These are phyloP conservation scores for Phytophthora sp. DNA, from an alignment of 352 stramenopile species.

Conservation along the genomic window DNA sequence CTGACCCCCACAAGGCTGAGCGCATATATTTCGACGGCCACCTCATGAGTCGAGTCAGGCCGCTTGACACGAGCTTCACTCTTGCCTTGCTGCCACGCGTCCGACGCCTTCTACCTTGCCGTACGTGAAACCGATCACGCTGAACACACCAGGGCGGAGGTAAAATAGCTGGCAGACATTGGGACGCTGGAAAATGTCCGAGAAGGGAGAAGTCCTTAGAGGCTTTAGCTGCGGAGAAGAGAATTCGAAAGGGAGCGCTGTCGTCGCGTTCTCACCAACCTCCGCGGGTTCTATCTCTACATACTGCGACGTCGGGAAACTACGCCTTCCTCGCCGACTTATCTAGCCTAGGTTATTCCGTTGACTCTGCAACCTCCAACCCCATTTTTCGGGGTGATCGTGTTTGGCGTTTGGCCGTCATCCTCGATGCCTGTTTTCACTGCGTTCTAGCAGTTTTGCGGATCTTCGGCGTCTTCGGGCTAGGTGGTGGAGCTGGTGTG, in stretches of 20 bases:
- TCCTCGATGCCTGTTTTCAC: too few relatives aligned
- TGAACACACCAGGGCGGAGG: neutral
- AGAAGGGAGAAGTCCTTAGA: neutral
- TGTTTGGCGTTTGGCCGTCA: too few relatives aligned
- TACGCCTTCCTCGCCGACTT: neutral
- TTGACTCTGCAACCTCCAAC: neutral
- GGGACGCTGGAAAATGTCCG: neutral
- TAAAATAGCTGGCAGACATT: slow-evolving; percentile 13
- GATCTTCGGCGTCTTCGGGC: too few relatives aligned
- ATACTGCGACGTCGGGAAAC: neutral
- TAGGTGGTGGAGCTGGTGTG: too few relatives aligned
- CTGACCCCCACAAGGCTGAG: slow-evolving; percentile 5
- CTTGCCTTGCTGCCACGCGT: neutral
- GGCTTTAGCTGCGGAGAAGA: slow-evolving; percentile 5
- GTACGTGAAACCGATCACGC: slow-evolving; percentile 13
- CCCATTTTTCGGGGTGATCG: too few relatives aligned
- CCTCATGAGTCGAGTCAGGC: neutral
- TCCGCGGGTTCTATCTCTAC: neutral
- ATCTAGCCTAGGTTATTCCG: neutral
- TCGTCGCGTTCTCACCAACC: neutral
- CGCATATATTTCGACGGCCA: slow-evolving; percentile 21
- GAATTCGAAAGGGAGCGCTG: slow-evolving; percentile 4
- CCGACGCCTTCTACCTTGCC: neutral
- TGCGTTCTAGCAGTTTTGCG: too few relatives aligned
- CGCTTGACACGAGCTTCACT: slow-evolving; percentile 4